phyloP scores from a whole-genome alignment of 257 asterid species.

The Solanum lignicaule region DNA sequence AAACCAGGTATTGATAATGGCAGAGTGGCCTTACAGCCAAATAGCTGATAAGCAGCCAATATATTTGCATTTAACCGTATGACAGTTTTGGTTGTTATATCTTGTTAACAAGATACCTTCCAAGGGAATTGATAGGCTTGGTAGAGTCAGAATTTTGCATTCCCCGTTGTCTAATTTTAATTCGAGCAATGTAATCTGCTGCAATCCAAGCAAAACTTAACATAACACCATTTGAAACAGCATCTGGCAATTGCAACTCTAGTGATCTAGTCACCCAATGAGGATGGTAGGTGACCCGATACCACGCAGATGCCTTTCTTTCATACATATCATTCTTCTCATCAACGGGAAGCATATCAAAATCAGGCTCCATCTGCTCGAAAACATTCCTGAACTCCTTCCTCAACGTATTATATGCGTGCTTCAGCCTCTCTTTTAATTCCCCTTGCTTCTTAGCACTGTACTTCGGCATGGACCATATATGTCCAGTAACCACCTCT shows the following conservation, averaged over 20 bases:
- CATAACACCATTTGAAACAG: conserved; percentile 38
- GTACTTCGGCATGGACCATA: conserved; percentile 89
- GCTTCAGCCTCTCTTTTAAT: conserved; percentile 80
- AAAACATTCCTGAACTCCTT: conserved; percentile 76
- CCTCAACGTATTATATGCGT: conserved; percentile 55
- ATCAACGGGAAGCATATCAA: conserved; percentile 42
- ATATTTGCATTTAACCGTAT: neutral
- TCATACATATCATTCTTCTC: conserved; percentile 59
- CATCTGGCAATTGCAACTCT: conserved; percentile 33
- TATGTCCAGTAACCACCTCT: conserved; percentile 84
- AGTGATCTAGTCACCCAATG: conserved; percentile 44
- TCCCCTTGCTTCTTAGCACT: conserved; percentile 65
- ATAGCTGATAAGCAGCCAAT: neutral
- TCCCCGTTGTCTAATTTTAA: conserved; percentile 49
- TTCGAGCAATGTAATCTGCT: conserved; percentile 75
- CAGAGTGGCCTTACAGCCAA: conserved; percentile 12
- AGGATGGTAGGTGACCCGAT: conserved; percentile 70
- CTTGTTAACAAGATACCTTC: conserved; percentile 63
- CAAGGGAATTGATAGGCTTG: conserved; percentile 65
- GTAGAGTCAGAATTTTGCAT: conserved; percentile 19
- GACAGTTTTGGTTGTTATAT: conserved; percentile 24
- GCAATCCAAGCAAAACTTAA: conserved; percentile 96
- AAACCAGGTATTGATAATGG: neutral
- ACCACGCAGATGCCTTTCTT: conserved; percentile 94
- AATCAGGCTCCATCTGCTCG: conserved; percentile 41